Conservation (phyloP, 2,329 filamentous ascomycete genomes). For the Arthrobotrys megalospora region DNA sequence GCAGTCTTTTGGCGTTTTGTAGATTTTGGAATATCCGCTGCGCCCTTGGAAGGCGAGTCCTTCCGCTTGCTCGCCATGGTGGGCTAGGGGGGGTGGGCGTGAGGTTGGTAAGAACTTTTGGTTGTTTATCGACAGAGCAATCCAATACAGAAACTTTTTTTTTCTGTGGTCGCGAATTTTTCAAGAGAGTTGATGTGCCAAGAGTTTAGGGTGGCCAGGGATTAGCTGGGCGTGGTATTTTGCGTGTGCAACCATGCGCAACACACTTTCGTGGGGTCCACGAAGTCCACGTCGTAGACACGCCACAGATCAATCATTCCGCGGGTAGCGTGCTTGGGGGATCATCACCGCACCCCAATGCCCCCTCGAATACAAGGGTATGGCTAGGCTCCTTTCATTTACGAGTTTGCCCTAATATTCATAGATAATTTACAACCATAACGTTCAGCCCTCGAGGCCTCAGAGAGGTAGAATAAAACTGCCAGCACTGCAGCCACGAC, state of each 20-base stretch:
- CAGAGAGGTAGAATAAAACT: no score
- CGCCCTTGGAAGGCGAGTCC: conserved; percentile 55
- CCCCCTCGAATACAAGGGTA: no score
- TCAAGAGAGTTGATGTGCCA: conserved; percentile 20
- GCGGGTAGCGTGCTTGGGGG: no score
- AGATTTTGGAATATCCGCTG: conserved; percentile 42
- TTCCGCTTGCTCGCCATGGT: conserved; percentile 57
- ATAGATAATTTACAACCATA: no score
- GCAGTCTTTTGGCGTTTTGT: conserved; percentile 55
- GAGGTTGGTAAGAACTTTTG: conserved; percentile 20
- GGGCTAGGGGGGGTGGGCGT: background rate
- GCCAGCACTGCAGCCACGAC: no score
- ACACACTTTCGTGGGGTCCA: background rate
- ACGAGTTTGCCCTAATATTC: no score
- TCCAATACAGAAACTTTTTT: conserved; percentile 37
- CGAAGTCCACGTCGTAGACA: background rate
- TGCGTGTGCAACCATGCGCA: background rate
- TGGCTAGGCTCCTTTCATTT: no score
- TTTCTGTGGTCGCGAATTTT: conserved; percentile 50
- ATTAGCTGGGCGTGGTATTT: conserved; percentile 7
- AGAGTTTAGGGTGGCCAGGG: conserved; percentile 17
- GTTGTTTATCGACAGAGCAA: conserved; percentile 10
- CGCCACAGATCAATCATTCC: background rate
- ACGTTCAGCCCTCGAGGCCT: no score
- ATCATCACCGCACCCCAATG: no score